Percentiles rank a stretch among this genome's conserved stretches.
Conservation (phyloP, 148 eudicot species). For the Diospyros lotus region DNA sequence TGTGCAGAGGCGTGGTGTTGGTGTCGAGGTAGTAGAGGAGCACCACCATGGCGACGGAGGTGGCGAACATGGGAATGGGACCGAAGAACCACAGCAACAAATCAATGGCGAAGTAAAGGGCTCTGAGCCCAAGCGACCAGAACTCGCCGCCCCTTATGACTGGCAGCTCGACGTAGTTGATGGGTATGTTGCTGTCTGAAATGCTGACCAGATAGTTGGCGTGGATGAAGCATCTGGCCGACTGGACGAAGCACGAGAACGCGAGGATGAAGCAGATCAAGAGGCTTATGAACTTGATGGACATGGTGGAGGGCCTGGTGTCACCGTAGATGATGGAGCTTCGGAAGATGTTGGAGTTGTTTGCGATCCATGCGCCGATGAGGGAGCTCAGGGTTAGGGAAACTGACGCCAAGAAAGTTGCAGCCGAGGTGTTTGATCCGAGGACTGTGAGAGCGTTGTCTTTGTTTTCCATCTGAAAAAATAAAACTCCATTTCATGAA, state of each 20-base stretch:
- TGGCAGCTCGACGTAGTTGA: slow-evolving; percentile 37
- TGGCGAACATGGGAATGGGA: slow-evolving; percentile 70
- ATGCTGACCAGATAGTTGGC: slow-evolving; percentile 58
- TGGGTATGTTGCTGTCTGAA: slow-evolving; percentile 37
- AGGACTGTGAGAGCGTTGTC: slow-evolving; percentile 35
- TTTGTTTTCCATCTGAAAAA: slow-evolving; percentile 23
- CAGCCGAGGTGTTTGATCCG: slow-evolving; percentile 36
- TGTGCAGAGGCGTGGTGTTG: slow-evolving; percentile 45
- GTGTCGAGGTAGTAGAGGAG: slow-evolving; percentile 52
- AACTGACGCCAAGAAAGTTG: slow-evolving; percentile 49
- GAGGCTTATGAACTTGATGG: slow-evolving; percentile 63
- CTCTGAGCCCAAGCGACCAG: slow-evolving; percentile 72
- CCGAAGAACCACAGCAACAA: slow-evolving; percentile 82
- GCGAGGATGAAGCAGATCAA: slow-evolving; percentile 61
- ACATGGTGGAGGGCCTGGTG: slow-evolving; percentile 54
- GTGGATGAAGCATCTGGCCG: slow-evolving; percentile 64
- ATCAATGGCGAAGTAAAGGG: slow-evolving; percentile 59
- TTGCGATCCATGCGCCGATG: slow-evolving; percentile 66
- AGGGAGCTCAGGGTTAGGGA: slow-evolving; percentile 51
- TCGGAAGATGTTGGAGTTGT: slow-evolving; percentile 42
- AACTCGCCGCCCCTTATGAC: slow-evolving; percentile 69
- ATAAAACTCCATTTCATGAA: too few species aligned
- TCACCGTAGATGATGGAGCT: slow-evolving; percentile 59
- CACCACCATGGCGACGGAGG: slow-evolving; percentile 44
- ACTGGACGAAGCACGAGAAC: slow-evolving; percentile 68